A percentile compares a stretch with the other conserved stretches of the same genome.
phyloP scores from a whole-genome alignment of 768 basidiomycete genomes.

The Amanita fuliginea region DNA sequence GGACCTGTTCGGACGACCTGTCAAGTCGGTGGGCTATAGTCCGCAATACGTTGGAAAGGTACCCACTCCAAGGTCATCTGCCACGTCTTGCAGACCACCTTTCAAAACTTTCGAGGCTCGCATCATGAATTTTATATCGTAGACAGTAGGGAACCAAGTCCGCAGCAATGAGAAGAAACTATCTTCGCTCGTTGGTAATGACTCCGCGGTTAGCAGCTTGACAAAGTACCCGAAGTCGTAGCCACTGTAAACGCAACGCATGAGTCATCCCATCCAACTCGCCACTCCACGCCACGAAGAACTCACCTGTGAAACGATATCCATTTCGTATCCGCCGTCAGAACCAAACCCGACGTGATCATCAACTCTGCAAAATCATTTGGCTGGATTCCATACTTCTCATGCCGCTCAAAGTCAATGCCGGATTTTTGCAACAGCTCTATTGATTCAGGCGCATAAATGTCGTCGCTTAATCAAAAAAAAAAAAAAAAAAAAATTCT shows the following conservation, averaged over 20 bases:
- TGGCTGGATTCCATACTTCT: slow-evolving; percentile 84
- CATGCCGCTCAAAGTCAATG: slow-evolving; percentile 89
- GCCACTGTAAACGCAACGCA: slow-evolving; percentile 43
- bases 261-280: neutral
- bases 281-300: neutral
- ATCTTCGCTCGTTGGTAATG: slow-evolving; percentile 82
- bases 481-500: neutral
- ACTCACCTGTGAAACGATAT: slow-evolving; percentile 94
- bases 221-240: slow-evolving; percentile 99
- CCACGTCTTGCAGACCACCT: slow-evolving; percentile 88
- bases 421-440: slow-evolving; percentile 92
- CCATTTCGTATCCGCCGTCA: slow-evolving; percentile 86
- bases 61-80: slow-evolving; percentile 83
- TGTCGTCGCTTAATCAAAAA: slow-evolving; percentile 81
- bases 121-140: slow-evolving; percentile 98
- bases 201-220: slow-evolving; percentile 79
- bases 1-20: slow-evolving; percentile 84
- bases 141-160: slow-evolving; percentile 93
- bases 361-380: slow-evolving; percentile 95
- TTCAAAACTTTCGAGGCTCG: slow-evolving; percentile 77
- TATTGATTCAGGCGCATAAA: slow-evolving; percentile 97
- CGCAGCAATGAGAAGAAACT: slow-evolving; percentile 79
- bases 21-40: slow-evolving; percentile 5
- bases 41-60: slow-evolving; percentile 1
- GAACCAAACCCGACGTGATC: slow-evolving; percentile 91